Conservation (phyloP, 345 rosid genomes). For the Rhodomyrtus tomentosa region DNA sequence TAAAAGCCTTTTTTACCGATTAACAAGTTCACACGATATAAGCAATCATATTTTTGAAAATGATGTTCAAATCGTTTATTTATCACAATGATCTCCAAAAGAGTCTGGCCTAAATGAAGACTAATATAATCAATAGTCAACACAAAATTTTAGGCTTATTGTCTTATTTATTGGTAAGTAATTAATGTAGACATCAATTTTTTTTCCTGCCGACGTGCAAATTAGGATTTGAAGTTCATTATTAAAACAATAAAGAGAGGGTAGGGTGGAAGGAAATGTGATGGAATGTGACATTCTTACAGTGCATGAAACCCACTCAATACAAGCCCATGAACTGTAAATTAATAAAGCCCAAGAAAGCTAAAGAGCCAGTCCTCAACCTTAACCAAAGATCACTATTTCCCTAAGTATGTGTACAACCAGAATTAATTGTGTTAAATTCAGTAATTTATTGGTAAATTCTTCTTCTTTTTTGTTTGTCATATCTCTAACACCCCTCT, state of each 20-base stretch:
- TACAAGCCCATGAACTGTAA: background rate
- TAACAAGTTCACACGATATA: no score
- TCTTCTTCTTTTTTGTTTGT: no score
- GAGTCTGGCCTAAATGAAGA: background rate
- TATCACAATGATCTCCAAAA: background rate
- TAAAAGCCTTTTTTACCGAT: no score
- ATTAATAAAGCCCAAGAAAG: background rate
- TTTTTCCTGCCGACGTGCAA: background rate
- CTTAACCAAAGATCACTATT: no score
- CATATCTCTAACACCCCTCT: no score
- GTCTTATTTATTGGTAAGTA: background rate
- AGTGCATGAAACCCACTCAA: constrained; percentile 1
- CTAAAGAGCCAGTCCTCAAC: background rate
- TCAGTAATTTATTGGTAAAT: no score
- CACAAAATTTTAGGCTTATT: background rate
- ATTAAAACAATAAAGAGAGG: background rate
- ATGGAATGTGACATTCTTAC: background rate
- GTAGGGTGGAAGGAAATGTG: background rate
- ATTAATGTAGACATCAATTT: background rate
- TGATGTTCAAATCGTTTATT: no score
- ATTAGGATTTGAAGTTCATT: background rate
- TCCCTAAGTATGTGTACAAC: no score
- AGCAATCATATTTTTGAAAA: no score
- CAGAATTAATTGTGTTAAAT: no score
- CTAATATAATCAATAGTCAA: background rate